A percentile compares a stretch with the other conserved stretches of the same genome.
These are phyloP conservation scores for Boechera retrofracta DNA, from an alignment of 345 rosid genomes.

Conservation along the genomic window DNA sequence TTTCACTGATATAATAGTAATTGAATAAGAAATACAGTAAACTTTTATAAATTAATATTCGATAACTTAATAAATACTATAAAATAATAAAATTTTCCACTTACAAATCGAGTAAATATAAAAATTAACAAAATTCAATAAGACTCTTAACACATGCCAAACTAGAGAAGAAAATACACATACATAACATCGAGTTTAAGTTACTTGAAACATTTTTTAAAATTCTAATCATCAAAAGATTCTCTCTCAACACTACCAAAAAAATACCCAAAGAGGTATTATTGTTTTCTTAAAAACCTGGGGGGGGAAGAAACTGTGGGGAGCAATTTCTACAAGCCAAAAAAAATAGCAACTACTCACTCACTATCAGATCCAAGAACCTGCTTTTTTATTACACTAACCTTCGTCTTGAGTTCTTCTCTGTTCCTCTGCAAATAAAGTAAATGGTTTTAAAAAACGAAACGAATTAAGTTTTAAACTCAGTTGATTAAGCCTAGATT, in stretches of 20 bases:
- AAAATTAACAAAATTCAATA: too few relatives aligned
- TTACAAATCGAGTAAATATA: too few relatives aligned
- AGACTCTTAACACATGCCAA: too few relatives aligned
- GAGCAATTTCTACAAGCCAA: constrained; percentile 1
- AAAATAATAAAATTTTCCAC: too few relatives aligned
- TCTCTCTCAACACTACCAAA: background rate
- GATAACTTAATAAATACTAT: too few relatives aligned
- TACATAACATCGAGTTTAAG: background rate
- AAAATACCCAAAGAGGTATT: background rate
- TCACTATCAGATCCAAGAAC: constrained; percentile 65
- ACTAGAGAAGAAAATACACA: too few relatives aligned
- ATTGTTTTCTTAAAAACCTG: background rate
- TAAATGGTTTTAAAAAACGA: background rate
- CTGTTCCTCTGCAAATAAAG: constrained; percentile 47
- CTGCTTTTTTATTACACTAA: constrained; percentile 73
- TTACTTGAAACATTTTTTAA: background rate
- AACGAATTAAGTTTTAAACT: background rate
- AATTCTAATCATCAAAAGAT: background rate
- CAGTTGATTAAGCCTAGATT: background rate
- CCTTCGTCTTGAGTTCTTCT: constrained; percentile 66
- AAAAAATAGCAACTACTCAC: constrained; percentile 10
- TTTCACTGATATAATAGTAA: too few relatives aligned
- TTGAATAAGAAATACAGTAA: too few relatives aligned
- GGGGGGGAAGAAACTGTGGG: background rate
- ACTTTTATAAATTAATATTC: too few relatives aligned